Conservation (phyloP, 371 early-diverging fungal species). For the Mortierella sp. region DNA sequence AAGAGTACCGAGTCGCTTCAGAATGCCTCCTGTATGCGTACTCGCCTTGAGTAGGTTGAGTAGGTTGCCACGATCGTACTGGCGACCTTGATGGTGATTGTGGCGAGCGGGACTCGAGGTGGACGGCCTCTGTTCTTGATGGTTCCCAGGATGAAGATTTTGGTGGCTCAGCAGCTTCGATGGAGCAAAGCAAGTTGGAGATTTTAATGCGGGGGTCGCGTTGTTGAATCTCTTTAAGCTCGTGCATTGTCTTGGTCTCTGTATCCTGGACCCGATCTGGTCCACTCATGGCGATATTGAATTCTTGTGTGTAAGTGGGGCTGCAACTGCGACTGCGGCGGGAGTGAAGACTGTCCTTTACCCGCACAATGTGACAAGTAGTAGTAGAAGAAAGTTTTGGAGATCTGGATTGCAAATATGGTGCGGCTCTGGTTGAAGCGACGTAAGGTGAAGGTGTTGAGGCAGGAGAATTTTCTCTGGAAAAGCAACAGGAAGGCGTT, state of each 20-base stretch:
- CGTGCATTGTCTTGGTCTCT: conserved; percentile 6
- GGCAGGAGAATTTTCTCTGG: neutral
- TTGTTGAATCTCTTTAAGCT: conserved; percentile 14
- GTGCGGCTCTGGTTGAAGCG: too few species aligned
- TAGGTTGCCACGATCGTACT: neutral
- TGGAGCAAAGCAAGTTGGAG: conserved; percentile 32
- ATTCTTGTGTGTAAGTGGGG: neutral
- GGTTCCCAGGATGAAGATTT: conserved; percentile 27
- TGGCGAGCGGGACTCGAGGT: conserved; percentile 15
- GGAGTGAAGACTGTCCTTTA: neutral
- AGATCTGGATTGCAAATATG: too few species aligned
- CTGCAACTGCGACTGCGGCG: neutral
- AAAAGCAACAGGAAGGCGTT: conserved; percentile 7
- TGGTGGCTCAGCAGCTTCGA: conserved; percentile 17
- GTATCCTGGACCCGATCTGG: conserved; percentile 23
- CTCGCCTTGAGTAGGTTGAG: neutral
- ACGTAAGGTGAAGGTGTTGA: neutral
- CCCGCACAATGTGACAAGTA: neutral
- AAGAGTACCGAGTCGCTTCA: neutral
- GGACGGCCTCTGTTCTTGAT: conserved; percentile 16
- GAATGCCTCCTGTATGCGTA: neutral
- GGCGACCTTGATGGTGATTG: conserved; percentile 1
- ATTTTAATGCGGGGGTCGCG: conserved; percentile 25
- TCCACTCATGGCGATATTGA: conserved; percentile 16
- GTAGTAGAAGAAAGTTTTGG: neutral